Evolutionary conservation across 805 yeast genomes (phyloP), one percentile per base, ranked within the genome.

Genomic region (Candida lessepsii): DNA sequence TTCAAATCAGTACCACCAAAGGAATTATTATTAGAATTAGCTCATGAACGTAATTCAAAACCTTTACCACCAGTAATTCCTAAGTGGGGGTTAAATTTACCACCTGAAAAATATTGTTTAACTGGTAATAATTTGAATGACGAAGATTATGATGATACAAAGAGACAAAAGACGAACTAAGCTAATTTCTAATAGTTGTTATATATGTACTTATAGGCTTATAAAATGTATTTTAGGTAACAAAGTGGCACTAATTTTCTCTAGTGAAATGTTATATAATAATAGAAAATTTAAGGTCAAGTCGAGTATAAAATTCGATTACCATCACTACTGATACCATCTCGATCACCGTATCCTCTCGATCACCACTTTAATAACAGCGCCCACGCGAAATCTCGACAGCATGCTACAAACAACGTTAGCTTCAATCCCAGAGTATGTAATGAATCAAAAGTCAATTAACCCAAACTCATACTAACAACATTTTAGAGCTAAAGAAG

Each of bases 21-120:
- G 60, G 97, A 93, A 59, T 68, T 91, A 49, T 63, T 93, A 48
- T 67, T 93, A 61, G 96, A 91, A 62, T 69, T 93, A 52, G 99
- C 99, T 0, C 83, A 82, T 14, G 99, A 95, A 57, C 73, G 96
- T 48, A 93, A 93, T 62, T 83, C 87, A 52, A 83, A 86, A 57
- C 81, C 95, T 0, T 70, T 93, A 38, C 99, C 99, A 4, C 86
- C 93, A 4, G 90, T 93, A 10, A 82, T 90, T 61, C 90, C 93
- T 10, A 77, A 83, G 37, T 89, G 88, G 83, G 98, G 99, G 9
- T 75, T 93, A 28, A 78, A 97, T 48, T 70, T 95, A 37, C 99
- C 99, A 2, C 98, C 99, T 4, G 99, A 93, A 67, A 93, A 90
- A 76, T 90, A 88, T 65, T 90, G 98, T 65, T 67, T 90, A 39